These are phyloP conservation scores for Zangia roseola DNA, from an alignment of 768 basidiomycete genomes.

Conservation along the genomic window DNA sequence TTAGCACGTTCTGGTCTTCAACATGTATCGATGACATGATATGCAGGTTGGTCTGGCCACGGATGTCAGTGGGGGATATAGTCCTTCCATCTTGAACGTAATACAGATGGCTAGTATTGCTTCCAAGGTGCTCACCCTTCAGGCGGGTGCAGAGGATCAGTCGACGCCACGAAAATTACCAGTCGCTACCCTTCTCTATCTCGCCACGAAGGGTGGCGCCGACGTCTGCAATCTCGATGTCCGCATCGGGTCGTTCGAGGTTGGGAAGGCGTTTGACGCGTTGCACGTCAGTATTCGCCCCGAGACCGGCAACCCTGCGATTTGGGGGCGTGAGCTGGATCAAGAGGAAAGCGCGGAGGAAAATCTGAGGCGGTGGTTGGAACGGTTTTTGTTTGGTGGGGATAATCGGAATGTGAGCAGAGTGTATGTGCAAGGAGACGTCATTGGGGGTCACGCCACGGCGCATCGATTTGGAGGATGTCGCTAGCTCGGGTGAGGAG, in stretches of 20 bases:
- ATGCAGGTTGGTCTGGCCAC: no score
- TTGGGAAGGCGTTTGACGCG: constrained; percentile 88
- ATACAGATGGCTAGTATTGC: no score
- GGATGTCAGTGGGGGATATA: no score
- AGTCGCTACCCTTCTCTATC: constrained; percentile 72
- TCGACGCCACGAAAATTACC: constrained; percentile 48
- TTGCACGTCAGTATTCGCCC: constrained; percentile 58
- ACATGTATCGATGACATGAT: no score
- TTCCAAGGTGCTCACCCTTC: no score
- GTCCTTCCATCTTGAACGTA: no score
- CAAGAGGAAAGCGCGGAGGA: constrained; percentile 8
- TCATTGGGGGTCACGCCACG: constrained; percentile 58
- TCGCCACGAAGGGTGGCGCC: constrained; percentile 90
- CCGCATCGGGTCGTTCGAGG: constrained; percentile 67
- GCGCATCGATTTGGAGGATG: no score
- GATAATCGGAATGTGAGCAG: constrained; percentile 78
- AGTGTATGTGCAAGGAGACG: constrained; percentile 79
- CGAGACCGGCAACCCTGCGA: constrained; percentile 49
- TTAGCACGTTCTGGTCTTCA: no score
- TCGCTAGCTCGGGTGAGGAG: no score
- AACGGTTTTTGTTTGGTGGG: constrained; percentile 81
- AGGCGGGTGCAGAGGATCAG: no score
- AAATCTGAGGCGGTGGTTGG: constrained; percentile 57
- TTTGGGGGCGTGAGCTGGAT: constrained; percentile 46
- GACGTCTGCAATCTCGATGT: constrained; percentile 67